Percentiles rank a stretch among this genome's conserved stretches.
These are phyloP conservation scores for Calendula officinalis DNA, from an alignment of 129 eudicot species.

Conservation along the genomic window DNA sequence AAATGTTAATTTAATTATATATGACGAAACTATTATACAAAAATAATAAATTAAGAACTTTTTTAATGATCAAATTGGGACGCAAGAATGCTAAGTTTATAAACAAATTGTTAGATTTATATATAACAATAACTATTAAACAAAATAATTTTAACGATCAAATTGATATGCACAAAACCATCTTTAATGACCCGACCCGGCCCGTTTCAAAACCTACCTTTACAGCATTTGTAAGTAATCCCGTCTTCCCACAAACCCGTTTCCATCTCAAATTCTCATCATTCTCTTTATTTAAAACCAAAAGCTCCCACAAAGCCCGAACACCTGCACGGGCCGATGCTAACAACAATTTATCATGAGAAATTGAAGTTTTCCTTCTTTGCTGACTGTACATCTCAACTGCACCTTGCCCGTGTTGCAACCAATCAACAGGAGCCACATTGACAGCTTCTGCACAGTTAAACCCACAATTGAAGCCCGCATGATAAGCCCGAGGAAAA, in stretches of 20 bases:
- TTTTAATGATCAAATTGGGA: too few relatives aligned
- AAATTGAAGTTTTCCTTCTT: slow-evolving; percentile 63
- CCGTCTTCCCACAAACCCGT: slow-evolving; percentile 61
- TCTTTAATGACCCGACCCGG: neutral
- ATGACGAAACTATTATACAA: too few relatives aligned
- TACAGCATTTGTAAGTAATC: slow-evolving; percentile 55
- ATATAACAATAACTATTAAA: too few relatives aligned
- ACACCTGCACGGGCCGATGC: slow-evolving; percentile 57
- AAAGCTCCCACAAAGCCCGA: slow-evolving; percentile 50
- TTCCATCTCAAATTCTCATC: slow-evolving; percentile 48
- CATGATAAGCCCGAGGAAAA: slow-evolving; percentile 81
- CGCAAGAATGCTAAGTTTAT: too few relatives aligned
- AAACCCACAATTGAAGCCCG: slow-evolving; percentile 88
- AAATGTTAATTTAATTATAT: too few relatives aligned
- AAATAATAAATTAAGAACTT: too few relatives aligned
- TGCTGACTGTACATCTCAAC: slow-evolving; percentile 72
- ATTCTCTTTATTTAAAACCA: slow-evolving; percentile 28
- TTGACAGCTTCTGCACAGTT: slow-evolving; percentile 90
- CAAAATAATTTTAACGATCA: too few relatives aligned
- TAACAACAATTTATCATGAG: slow-evolving; percentile 73
- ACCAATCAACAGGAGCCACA: slow-evolving; percentile 87
- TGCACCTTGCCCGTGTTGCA: slow-evolving; percentile 72
- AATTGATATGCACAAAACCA: too few relatives aligned
- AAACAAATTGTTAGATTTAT: neutral
- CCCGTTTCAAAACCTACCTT: slow-evolving; percentile 39